Conservation (phyloP, 306 rosid species). For the Myrica gale region DNA sequence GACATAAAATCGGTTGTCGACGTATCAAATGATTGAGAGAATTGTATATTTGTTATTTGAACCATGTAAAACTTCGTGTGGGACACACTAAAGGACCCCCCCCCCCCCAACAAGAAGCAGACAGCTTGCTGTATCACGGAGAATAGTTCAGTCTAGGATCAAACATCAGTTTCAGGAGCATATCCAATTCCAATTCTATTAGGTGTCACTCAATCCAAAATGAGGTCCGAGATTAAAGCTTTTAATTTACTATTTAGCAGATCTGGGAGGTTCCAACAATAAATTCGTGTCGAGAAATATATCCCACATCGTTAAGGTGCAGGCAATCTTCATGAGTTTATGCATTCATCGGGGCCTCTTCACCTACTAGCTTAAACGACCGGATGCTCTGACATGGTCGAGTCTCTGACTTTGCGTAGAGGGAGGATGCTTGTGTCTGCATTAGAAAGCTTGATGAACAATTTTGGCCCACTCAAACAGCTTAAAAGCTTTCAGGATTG, state of each 20-base stretch:
- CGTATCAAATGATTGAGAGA: neutral
- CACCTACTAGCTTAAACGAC: neutral
- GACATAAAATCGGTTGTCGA: neutral
- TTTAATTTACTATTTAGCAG: neutral
- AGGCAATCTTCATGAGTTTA: neutral
- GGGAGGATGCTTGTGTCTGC: too few relatives aligned
- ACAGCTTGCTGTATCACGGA: neutral
- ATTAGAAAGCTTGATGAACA: too few relatives aligned
- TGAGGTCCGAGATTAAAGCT: neutral
- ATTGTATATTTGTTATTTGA: neutral
- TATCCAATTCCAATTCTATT: neutral
- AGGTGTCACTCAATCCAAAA: neutral
- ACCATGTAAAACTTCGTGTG: neutral
- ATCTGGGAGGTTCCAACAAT: neutral
- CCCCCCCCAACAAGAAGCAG: neutral
- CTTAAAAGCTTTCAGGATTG: too few relatives aligned
- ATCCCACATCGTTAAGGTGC: neutral
- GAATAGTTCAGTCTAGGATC: neutral
- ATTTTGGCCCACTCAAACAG: too few relatives aligned
- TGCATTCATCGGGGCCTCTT: neutral
- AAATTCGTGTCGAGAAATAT: neutral
- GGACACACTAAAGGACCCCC: neutral
- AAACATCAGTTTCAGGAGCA: neutral
- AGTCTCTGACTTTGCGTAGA: neutral
- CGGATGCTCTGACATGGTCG: neutral